Conservation (phyloP, 129 eudicot genomes). For the Artemisia annua region DNA sequence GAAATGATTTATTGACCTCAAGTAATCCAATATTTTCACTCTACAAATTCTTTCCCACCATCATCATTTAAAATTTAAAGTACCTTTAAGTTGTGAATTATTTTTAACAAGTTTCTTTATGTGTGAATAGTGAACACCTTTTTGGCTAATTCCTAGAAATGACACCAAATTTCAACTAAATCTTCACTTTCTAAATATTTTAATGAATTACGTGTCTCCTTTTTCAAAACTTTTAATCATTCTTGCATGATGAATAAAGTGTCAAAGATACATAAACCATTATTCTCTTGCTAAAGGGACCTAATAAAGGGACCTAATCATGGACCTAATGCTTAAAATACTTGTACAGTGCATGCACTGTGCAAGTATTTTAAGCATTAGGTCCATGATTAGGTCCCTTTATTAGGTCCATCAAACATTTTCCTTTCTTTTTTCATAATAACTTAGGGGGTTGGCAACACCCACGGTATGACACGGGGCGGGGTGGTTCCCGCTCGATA, state of each 20-base stretch:
- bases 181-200: background rate
- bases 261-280: no score
- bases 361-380: no score
- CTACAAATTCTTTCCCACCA: background rate
- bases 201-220: background rate
- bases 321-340: no score
- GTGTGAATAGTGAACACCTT: background rate
- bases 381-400: no score
- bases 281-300: no score
- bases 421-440: no score
- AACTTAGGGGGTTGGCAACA: no score
- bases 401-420: no score
- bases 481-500: no score
- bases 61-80: background rate
- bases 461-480: no score
- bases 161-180: conserved; percentile 2
- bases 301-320: no score
- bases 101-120: background rate
- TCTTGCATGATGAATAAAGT: background rate
- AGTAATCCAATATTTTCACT: background rate
- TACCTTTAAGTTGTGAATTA: background rate
- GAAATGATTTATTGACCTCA: conserved; percentile 4
- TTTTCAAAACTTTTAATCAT: background rate
- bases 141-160: background rate
- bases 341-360: no score